Conservation (phyloP, 768 basidiomycete genomes). For the Phanerodontia chrysosporium region DNA sequence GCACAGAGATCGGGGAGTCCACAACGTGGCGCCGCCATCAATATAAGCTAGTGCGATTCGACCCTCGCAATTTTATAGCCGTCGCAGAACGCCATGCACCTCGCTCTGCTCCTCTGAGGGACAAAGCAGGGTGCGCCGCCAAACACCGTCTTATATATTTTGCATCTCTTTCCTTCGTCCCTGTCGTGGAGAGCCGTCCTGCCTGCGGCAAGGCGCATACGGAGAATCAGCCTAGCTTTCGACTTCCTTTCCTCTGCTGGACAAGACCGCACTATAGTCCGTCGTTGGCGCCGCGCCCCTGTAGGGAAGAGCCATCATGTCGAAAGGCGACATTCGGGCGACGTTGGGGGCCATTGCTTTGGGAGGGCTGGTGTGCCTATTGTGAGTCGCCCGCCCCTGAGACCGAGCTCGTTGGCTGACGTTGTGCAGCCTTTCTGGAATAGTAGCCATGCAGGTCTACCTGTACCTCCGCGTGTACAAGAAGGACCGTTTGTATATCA, state of each 20-base stretch:
- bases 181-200: neutral
- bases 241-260: neutral
- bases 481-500: constrained; percentile 15
- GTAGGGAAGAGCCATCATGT: neutral
- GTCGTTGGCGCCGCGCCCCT: neutral
- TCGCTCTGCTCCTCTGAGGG: neutral
- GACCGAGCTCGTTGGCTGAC: neutral
- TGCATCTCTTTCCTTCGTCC: neutral
- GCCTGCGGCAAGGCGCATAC: neutral
- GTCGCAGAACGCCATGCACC: neutral
- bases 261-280: neutral
- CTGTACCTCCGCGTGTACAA: constrained; percentile 20
- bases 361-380: constrained; percentile 21
- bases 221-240: neutral
- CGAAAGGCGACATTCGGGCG: neutral
- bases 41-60: neutral
- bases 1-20: neutral
- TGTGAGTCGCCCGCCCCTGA: constrained; percentile 9
- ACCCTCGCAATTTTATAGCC: neutral
- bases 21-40: neutral
- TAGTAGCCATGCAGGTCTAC: constrained; percentile 21
- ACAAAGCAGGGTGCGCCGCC: neutral
- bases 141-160: neutral
- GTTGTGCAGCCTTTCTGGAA: constrained; percentile 18
- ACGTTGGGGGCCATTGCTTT: constrained; percentile 9